Conservation (phyloP, 345 rosid genomes). For the Odontarrhena argentea region DNA sequence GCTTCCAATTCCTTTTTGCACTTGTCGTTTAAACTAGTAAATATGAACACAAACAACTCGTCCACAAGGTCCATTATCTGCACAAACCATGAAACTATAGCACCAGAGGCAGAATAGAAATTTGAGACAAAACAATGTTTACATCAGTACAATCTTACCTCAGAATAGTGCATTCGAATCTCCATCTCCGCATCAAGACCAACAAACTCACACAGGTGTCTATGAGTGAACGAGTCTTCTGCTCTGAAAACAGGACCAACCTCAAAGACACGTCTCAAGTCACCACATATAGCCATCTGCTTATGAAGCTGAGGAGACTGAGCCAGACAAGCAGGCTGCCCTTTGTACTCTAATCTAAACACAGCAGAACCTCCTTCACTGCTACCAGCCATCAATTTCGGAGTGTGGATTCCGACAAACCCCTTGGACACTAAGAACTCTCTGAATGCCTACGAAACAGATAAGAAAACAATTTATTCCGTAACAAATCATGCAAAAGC, state of each 20-base stretch:
- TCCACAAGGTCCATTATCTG: slow-evolving; percentile 88
- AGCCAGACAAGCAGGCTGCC: slow-evolving; percentile 84
- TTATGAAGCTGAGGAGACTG: slow-evolving; percentile 97
- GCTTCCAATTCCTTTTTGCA: slow-evolving; percentile 80
- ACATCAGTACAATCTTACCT: slow-evolving; percentile 50
- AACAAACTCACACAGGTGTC: slow-evolving; percentile 85
- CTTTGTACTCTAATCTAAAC: slow-evolving; percentile 85
- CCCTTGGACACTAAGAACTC: slow-evolving; percentile 54
- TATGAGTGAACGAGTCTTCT: slow-evolving; percentile 85
- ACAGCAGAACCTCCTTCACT: slow-evolving; percentile 99
- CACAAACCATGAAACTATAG: slow-evolving; percentile 22
- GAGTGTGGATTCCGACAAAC: slow-evolving; percentile 85
- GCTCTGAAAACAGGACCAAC: slow-evolving; percentile 90
- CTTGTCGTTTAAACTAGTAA: slow-evolving; percentile 62
- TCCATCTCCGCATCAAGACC: slow-evolving; percentile 96
- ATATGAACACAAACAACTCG: slow-evolving; percentile 64
- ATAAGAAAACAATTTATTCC: not conserved
- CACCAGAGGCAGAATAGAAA: slow-evolving; percentile 2
- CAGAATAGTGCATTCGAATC: slow-evolving; percentile 70
- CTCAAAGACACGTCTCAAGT: slow-evolving; percentile 76
- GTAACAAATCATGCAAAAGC: not conserved
- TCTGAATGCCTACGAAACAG: slow-evolving; percentile 63
- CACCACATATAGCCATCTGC: slow-evolving; percentile 88
- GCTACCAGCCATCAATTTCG: slow-evolving; percentile 81
- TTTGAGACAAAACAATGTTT: not conserved